These are phyloP conservation scores for Verticillium alfalfae DNA, from an alignment of 2,329 filamentous ascomycete genomes.

Conservation along the genomic window DNA sequence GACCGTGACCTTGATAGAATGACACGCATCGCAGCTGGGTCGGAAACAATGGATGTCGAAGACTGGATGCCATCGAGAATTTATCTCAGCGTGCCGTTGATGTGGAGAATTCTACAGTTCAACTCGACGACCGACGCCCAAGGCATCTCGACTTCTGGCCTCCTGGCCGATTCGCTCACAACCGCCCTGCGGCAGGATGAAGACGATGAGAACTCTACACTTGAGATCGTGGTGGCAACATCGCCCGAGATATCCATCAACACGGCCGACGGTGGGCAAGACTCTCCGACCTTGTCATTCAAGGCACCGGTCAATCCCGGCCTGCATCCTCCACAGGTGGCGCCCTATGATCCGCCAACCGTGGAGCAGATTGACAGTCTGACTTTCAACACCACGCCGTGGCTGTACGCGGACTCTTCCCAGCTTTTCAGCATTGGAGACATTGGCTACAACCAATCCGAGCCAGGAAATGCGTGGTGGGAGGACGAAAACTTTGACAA, in stretches of 20 bases:
- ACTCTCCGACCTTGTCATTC: constrained; percentile 35
- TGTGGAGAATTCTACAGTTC: constrained; percentile 48
- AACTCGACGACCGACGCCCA: constrained; percentile 31
- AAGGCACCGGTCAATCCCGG: constrained; percentile 18
- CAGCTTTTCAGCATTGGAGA: constrained; percentile 31
- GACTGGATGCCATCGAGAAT: constrained; percentile 49
- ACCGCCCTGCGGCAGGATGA: constrained; percentile 22
- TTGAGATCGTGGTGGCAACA: constrained; percentile 45
- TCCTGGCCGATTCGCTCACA: constrained; percentile 36
- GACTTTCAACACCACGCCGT: constrained; percentile 34
- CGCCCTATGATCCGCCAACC: constrained; percentile 20
- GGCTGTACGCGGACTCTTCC: constrained; percentile 35
- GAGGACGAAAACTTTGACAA: constrained; percentile 31
- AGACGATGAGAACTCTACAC: constrained; percentile 26
- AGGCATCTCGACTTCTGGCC: constrained; percentile 26
- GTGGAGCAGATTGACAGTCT: constrained; percentile 27
- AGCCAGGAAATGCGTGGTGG: constrained; percentile 30
- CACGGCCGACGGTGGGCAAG: constrained; percentile 44
- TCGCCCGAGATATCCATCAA: constrained; percentile 46
- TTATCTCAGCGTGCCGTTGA: constrained; percentile 44
- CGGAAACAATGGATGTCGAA: constrained; percentile 39
- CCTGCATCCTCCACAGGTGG: constrained; percentile 5
- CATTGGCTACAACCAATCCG: constrained; percentile 23
- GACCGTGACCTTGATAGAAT: constrained; percentile 42
- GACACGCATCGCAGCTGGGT: constrained; percentile 41